These are phyloP conservation scores for Phialophora verrucosa DNA, from an alignment of 2,329 filamentous ascomycete species.

Conservation along the genomic window DNA sequence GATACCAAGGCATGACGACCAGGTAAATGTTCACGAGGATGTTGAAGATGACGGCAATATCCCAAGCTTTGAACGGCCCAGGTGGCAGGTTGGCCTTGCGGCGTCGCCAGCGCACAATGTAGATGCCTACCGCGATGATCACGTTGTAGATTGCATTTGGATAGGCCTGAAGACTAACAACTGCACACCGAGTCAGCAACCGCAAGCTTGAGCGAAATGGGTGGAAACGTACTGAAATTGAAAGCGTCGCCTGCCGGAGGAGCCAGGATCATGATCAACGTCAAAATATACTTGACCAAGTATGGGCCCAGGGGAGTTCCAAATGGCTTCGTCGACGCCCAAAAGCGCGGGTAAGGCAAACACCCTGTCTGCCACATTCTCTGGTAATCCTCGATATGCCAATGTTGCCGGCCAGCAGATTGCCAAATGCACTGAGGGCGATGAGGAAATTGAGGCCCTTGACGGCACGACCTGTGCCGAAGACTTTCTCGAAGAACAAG, in stretches of 20 bases:
- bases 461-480: conserved; percentile 57
- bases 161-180: conserved; percentile 65
- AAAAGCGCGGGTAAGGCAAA: conserved; percentile 65
- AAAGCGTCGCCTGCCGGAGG: conserved; percentile 69
- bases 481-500: conserved; percentile 65
- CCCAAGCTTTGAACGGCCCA: conserved; percentile 63
- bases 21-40: conserved; percentile 66
- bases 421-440: conserved; percentile 63
- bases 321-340: conserved; percentile 68
- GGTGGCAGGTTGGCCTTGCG: conserved; percentile 55
- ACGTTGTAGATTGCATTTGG: conserved; percentile 65
- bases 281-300: conserved; percentile 62
- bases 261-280: conserved; percentile 64
- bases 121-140: conserved; percentile 62
- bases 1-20: conserved; percentile 74
- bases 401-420: conserved; percentile 62
- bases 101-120: conserved; percentile 62
- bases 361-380: conserved; percentile 67
- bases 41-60: conserved; percentile 63
- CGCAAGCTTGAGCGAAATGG: background rate
- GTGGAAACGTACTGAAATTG: conserved; percentile 19
- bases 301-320: conserved; percentile 68
- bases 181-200: conserved; percentile 37
- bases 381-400: conserved; percentile 63
- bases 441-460: conserved; percentile 64